Conservation (phyloP, 495 filamentous ascomycete genomes). For the Darksidea phi region DNA sequence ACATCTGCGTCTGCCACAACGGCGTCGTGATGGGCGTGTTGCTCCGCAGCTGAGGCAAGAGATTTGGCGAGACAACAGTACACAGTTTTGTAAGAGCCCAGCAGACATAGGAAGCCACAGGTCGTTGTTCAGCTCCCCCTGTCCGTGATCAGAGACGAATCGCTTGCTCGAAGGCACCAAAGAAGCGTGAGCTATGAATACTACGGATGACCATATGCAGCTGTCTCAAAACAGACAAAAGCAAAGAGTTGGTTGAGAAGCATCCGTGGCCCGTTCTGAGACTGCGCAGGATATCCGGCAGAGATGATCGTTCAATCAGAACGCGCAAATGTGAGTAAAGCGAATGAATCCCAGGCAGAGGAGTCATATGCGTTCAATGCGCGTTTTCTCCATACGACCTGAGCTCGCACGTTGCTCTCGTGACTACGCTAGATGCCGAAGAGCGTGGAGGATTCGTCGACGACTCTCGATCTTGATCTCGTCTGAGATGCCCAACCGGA, state of each 20-base stretch:
- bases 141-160: slow-evolving; percentile 1
- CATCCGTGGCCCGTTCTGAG: slow-evolving; percentile 1
- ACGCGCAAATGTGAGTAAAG: slow-evolving; percentile 10
- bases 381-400: slow-evolving; percentile 9
- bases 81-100: not conserved
- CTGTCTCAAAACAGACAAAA: slow-evolving; percentile 24
- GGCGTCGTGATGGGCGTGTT: not conserved
- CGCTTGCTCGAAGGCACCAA: not conserved
- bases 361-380: slow-evolving; percentile 18
- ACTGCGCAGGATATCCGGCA: slow-evolving; percentile 4
- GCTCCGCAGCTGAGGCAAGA: slow-evolving; percentile 21
- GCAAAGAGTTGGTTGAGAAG: slow-evolving; percentile 20
- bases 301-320: slow-evolving; percentile 8
- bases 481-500: not conserved
- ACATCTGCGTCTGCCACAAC: not conserved
- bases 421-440: not conserved
- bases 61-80: slow-evolving; percentile 14
- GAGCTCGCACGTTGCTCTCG: not conserved
- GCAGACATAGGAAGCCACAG: slow-evolving; percentile 17
- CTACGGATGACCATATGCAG: slow-evolving; percentile 26
- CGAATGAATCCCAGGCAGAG: slow-evolving; percentile 12
- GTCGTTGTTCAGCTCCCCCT: not conserved
- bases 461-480: not conserved
- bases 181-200: slow-evolving; percentile 4
- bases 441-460: not conserved